Evolutionary conservation across 306 rosid species (phyloP).

Genomic region (Inga oerstediana): DNA sequence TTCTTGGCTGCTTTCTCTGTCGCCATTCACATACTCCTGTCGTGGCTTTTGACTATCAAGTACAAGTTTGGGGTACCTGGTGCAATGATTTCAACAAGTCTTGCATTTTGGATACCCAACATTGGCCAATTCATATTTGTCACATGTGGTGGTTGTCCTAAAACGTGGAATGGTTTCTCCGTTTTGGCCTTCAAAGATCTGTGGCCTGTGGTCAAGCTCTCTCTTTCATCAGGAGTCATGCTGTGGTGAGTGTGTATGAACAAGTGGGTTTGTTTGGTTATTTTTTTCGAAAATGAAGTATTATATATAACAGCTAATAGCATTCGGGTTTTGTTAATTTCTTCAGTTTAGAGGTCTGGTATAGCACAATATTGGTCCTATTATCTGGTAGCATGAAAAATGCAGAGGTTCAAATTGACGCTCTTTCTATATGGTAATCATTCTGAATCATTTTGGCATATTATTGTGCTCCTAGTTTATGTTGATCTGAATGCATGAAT

Average conservation of each 20-base stretch:
- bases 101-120: neutral
- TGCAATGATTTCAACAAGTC: neutral
- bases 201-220: neutral
- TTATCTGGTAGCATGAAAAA: constrained; percentile 50
- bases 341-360: too few species aligned
- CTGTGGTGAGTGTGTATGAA: neutral
- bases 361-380: constrained; percentile 46
- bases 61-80: neutral
- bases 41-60: neutral
- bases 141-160: neutral
- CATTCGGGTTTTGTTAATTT: too few species aligned
- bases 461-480: neutral
- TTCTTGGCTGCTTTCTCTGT: neutral
- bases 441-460: neutral
- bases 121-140: neutral
- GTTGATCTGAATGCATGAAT: neutral
- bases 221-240: neutral
- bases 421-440: constrained; percentile 59
- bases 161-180: neutral
- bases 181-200: neutral
- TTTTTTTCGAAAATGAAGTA: too few species aligned
- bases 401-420: constrained; percentile 57
- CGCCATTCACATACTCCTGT: neutral
- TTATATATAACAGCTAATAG: too few species aligned
- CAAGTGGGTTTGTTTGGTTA: neutral